Base-by-base conservation (phyloP, 768 basidiomycete genomes). In the Sporobolomyces phaffii region DNA sequence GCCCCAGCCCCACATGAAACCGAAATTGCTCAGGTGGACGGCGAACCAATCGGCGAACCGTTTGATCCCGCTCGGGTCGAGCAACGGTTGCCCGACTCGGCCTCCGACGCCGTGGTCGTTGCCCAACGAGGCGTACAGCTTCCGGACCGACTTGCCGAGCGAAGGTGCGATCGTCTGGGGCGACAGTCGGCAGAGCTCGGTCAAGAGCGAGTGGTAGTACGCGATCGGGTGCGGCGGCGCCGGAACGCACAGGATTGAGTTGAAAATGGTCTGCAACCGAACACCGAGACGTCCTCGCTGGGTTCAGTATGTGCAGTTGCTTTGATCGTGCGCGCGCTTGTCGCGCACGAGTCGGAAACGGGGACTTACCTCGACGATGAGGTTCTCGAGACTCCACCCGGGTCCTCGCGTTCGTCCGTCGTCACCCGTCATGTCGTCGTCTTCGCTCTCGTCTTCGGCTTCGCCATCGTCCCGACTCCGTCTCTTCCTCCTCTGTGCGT, bases 1-100 rank as follows among this genome's bases (percentile, higher is more conserved):
- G 75, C 91, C 93, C 96, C 96, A 99, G 18, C 96, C 91, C 96
- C 96, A 98, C 74, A 87, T 86, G 79, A 97, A 99, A 29, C 87
- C 87, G 77, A 97, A 99, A 79, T 99, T 99, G 72, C 90, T 93
- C 86, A 99, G 87, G 74, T 99, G 96, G 3, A 89, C 82, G 3
- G 90, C 83, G 73, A 98, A 96, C 96, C 96, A 99, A 66, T 97
- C 92, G 0, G 89, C 86, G 64, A 92, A 89, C 34, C 90, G 82
- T 52, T 87, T 83, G 2, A 86, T 81, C 57, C 90, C 80, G 67
- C 94, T 93, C 11, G 89, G 84, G 69, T 97, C 94, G 34, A 98
- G 80, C 0, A 62, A 50, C 14, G 63, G 62, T 33, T 6, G 36
- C 5, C 36, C 50, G 11, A 38, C 34, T 22, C 18, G 31, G 0